Percentiles rank a stretch among this genome's conserved stretches.
Evolutionary conservation across 2,329 filamentous ascomycete species (phyloP).

Genomic region (Trichocomaceae sp.): DNA sequence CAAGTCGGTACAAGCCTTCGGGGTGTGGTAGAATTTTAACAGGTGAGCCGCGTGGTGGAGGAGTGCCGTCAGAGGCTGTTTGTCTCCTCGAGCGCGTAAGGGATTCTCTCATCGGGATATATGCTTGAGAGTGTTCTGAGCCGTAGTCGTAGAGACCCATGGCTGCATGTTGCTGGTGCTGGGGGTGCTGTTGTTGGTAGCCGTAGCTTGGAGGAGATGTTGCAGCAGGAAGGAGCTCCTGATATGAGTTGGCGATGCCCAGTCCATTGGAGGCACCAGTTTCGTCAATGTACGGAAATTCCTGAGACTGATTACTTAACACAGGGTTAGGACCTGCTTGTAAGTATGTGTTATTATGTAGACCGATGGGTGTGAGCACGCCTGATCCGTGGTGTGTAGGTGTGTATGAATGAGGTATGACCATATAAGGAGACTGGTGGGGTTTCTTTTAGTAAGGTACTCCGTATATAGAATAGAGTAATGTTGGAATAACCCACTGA

Average conservation of each 20-base stretch:
- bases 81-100: conserved; percentile 21
- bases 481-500: conserved; percentile 24
- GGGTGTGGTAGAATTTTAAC: conserved; percentile 36
- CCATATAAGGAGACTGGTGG: conserved; percentile 21
- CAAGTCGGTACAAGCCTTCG: conserved; percentile 32
- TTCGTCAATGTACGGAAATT: conserved; percentile 31
- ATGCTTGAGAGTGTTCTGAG: conserved; percentile 19
- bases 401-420: conserved; percentile 27
- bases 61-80: conserved; percentile 16
- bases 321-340: conserved; percentile 29
- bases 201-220: conserved; percentile 22
- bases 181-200: conserved; percentile 14
- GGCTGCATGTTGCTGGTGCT: conserved; percentile 12
- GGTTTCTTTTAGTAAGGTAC: neutral
- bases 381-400: conserved; percentile 24
- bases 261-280: conserved; percentile 28
- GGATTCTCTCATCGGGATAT: conserved; percentile 19
- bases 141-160: conserved; percentile 17
- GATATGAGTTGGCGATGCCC: conserved; percentile 32
- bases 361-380: conserved; percentile 35
- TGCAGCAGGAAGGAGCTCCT: conserved; percentile 23
- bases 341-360: conserved; percentile 30
- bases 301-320: conserved; percentile 33
- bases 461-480: neutral
- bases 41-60: conserved; percentile 23